Base-by-base conservation (phyloP, 352 stramenopile genomes). In the Phytopythium boreale region DNA sequence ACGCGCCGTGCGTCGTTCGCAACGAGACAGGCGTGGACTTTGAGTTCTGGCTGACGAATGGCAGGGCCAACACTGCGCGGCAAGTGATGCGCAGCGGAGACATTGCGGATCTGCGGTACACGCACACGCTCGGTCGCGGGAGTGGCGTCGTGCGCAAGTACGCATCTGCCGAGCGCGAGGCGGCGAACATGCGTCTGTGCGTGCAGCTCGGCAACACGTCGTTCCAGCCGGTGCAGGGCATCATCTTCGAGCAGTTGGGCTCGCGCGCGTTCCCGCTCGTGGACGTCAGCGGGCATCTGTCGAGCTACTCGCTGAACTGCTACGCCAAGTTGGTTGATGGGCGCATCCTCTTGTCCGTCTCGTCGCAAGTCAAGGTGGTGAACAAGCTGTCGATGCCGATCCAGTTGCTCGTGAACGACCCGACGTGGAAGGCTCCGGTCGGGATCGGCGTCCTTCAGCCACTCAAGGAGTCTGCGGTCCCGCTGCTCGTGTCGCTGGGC, bases 381-480 rank as follows among this genome's bases (percentile, higher is more conserved):
- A 93, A 84, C 61, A 80, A 76, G 46, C 43, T 92, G 27, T 77
- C 85, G 34, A 84, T 88, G 63, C 75, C 83, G 10, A 74, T 95
- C 22, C 79, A 90, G 52, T 62, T 95, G 22, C 80, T 95, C 5
- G 83, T 93, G 26, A 92, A 95, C 43, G 85, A 93, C 62, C 85
- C 87, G 59, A 81, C 81, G 41, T 95, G 87, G 87, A 66, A 74
- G 6, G 68, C 77, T 14, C 87, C 87, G 15, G 80, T 94, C 3
- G 84, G 91, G 57, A 85, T 95, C 52, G 84, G 84, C 2, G 66
- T 84, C 15, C 62, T 95, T 20, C 70, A 80, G 24, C 72, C 83
- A 14, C 69, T 75, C 15, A 71, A 82, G 66, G 82, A 90, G 39
- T 89, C 80, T 2, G 82, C 85, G 4, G 72, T 95, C 10, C 87